phyloP scores from a whole-genome alignment of 2,329 filamentous ascomycete species.

The Neopestalotiopsis clavispora region DNA sequence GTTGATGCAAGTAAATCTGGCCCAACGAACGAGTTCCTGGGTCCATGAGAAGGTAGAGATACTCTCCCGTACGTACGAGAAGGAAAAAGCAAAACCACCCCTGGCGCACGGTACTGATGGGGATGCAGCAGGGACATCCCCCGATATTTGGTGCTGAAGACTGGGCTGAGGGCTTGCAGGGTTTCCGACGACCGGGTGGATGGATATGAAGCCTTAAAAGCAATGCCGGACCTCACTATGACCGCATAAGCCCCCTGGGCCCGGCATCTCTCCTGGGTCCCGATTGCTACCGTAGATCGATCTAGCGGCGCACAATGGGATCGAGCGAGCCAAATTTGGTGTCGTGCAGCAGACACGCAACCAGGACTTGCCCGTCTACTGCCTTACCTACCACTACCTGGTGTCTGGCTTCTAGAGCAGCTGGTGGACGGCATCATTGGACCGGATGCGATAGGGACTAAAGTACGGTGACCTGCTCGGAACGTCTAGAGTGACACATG shows the following conservation, averaged over 20 bases:
- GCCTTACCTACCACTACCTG: background rate
- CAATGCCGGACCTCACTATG: background rate
- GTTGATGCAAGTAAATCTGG: background rate
- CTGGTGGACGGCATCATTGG: conserved; percentile 2
- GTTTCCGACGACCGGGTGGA: background rate
- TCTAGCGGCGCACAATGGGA: background rate
- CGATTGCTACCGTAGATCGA: background rate
- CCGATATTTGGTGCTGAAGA: background rate
- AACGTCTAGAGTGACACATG: conserved; percentile 6
- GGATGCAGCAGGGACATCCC: background rate
- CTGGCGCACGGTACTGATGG: background rate
- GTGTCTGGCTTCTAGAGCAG: background rate
- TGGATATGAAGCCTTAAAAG: background rate
- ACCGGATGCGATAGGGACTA: background rate
- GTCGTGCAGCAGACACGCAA: conserved; percentile 1
- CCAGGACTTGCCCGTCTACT: background rate
- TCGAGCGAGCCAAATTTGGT: background rate
- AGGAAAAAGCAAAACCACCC: conserved; percentile 7
- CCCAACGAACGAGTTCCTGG: background rate
- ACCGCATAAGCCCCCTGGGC: background rate
- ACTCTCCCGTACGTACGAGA: background rate
- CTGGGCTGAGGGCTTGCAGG: background rate
- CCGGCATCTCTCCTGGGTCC: background rate
- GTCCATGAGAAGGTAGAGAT: background rate
- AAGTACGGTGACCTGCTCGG: conserved; percentile 6